Conservation (phyloP, 192 early-diverging fungal genomes). For the Rhizoclosmatium globosum region DNA sequence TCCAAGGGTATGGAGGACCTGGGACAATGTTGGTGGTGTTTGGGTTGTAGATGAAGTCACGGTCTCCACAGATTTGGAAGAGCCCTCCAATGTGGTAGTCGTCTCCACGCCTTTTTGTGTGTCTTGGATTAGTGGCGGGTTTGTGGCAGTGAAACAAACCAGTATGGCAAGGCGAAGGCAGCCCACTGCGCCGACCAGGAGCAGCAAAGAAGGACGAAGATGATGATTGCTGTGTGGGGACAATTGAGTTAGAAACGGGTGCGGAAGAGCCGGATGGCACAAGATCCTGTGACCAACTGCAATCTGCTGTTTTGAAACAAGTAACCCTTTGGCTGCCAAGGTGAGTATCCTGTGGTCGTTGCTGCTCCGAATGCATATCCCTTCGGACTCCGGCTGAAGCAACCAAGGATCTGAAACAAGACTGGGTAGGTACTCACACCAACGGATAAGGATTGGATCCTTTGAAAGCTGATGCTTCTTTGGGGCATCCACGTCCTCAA, state of each 20-base stretch:
- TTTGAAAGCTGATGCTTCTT: background rate
- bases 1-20: background rate
- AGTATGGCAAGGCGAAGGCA: background rate
- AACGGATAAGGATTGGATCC: background rate
- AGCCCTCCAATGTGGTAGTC: constrained; percentile 26
- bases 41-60: constrained; percentile 13
- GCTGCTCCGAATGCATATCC: too few species aligned
- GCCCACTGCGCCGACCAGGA: constrained; percentile 5
- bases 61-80: constrained; percentile 28
- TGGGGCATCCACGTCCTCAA: background rate
- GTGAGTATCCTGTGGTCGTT: too few species aligned
- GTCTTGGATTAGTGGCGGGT: too few species aligned
- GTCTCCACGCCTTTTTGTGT: constrained; percentile 17
- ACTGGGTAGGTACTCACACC: background rate
- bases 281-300: too few species aligned
- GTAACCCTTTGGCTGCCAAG: too few species aligned
- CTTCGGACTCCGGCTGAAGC: too few species aligned
- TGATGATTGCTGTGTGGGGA: background rate
- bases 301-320: too few species aligned
- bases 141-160: too few species aligned
- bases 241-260: background rate
- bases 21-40: background rate
- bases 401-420: too few species aligned
- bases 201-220: constrained; percentile 1
- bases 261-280: too few species aligned